Evolutionary conservation across 768 basidiomycete genomes (phyloP), one percentile per base, ranked within the genome.

Genomic region (Phanerochaete carnosa): DNA sequence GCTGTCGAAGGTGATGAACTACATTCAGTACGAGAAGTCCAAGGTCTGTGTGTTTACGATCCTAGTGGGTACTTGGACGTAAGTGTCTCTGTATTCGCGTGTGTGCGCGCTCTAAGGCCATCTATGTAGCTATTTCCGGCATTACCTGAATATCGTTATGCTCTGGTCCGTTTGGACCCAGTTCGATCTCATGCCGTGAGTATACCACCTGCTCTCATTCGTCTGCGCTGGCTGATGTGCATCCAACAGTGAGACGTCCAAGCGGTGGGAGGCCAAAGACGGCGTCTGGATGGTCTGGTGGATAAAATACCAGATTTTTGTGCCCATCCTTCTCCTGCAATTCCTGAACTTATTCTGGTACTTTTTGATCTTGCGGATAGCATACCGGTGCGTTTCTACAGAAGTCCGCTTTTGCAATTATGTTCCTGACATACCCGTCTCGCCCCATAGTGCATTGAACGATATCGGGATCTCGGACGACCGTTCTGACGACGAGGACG

Each of bases 101-200:
- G 22, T 6, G 3, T n/a, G 8, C 35, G 26, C 52, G 33, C 5
- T 22, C 28, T 15, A 54, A n/a, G 3, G 2, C 19, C 47, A 35
- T n/a, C n/a, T n/a, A n/a, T n/a, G n/a, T 32, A 96, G 93, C 7
- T 98, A 98, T 70, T 92, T 95, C 81, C 91, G 96, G 3, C 95
- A 95, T 72, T 97, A 89, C 70, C 77, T 95, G 45, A 98, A 97
- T 72, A 71, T 96, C 58, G 75, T 78, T 57, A 95, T 98, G 23
- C 81, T 98, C 16, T 90, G 85, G 81, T 96, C 94, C 2, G 89
- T 95, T 3, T 94, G 88, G 88, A 79, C 68, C 35, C 87, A 98
- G 67, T 90, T 83, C 62, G 80, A 90, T 49, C 75, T 89, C 15
- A 76, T 90, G 55, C 92, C 93, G 89, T 92, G 70, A 57, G 89